Conservation (phyloP, 163 green algal genomes). For the Scenedesmus sp. region DNA sequence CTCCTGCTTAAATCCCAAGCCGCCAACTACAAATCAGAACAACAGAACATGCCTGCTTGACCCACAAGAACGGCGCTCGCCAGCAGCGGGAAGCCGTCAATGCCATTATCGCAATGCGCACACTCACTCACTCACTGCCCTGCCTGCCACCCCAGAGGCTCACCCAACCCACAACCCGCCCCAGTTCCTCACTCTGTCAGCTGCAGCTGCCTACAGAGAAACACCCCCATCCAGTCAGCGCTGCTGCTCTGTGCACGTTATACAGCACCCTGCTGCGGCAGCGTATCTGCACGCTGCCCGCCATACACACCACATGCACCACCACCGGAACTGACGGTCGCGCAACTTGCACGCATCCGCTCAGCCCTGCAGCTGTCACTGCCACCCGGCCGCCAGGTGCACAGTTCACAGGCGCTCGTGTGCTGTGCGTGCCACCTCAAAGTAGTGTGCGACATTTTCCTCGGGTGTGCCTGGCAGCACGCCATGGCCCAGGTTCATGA, state of each 20-base stretch:
- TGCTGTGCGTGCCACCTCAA: slow-evolving; percentile 84
- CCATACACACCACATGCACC: neutral
- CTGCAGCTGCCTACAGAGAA: neutral
- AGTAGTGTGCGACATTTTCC: slow-evolving; percentile 94
- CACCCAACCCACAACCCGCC: neutral
- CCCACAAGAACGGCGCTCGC: neutral
- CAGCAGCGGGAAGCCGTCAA: no score
- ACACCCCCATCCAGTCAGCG: neutral
- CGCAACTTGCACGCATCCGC: neutral
- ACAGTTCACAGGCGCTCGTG: slow-evolving; percentile 70
- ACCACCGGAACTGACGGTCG: neutral
- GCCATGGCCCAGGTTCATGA: slow-evolving; percentile 98
- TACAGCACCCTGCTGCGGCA: neutral
- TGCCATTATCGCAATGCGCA: neutral
- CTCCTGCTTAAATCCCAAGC: neutral
- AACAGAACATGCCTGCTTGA: neutral
- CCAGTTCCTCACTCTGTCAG: neutral
- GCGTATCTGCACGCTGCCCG: neutral
- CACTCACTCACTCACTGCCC: neutral
- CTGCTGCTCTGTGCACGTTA: neutral
- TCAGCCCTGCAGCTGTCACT: neutral
- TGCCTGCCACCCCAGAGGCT: neutral
- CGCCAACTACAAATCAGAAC: neutral
- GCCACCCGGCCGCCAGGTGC: neutral
- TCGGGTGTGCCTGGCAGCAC: slow-evolving; percentile 93